Base-by-base conservation (phyloP, 2,329 filamentous ascomycete genomes). In the Aureobasidium sp. region DNA sequence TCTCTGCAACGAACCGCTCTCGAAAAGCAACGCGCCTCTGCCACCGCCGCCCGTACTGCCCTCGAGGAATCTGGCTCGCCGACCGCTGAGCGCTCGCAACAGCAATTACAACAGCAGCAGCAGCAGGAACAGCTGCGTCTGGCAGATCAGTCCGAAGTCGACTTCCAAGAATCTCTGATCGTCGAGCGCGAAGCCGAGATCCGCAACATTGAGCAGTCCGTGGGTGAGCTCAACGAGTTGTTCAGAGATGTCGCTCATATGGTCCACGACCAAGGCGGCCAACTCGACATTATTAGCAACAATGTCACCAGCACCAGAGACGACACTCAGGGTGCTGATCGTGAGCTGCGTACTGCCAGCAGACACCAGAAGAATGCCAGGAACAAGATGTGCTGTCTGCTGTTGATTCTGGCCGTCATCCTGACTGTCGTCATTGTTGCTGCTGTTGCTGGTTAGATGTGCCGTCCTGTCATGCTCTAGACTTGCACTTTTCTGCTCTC, bases 241-340 rank as follows among this genome's bases (percentile, higher is more conserved):
- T 99, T 99, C 81, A 84, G 92, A 65, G 93, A 99, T 78, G 91
- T 99, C n/a, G 94, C 93, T 51, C 91, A 96, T 74, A 97, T 99
- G 74, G 92, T 99, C 56, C 86, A 86, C 64, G 93, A 97, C 77
- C 94, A 99, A 77, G 94, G 94, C 56, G 89, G 91, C 68, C 85
- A 90, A 75, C 80, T 99, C 34, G 88, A 93, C 71, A 89, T 89
- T 20, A 96, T 99, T 69, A 87, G 86, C 65, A 87, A 90, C 68
- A 97, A 97, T 69, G 90, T 97, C 7, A 86, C 94, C 74, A 87
- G 87, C 65, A 89, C 92, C 49, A 84, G 88, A 64, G 85, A 88
- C 63, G 88, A 96, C 71, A 96, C 91, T 14, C 82, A 86, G 60
- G 91, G 91, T 42, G 95, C 93, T 5, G 91, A 97, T 73, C 76